A percentile compares a stretch with the other conserved stretches of the same genome.
Evolutionary conservation across 2,329 filamentous ascomycete species (phyloP).

Genomic region (Pyricularia sp.): DNA sequence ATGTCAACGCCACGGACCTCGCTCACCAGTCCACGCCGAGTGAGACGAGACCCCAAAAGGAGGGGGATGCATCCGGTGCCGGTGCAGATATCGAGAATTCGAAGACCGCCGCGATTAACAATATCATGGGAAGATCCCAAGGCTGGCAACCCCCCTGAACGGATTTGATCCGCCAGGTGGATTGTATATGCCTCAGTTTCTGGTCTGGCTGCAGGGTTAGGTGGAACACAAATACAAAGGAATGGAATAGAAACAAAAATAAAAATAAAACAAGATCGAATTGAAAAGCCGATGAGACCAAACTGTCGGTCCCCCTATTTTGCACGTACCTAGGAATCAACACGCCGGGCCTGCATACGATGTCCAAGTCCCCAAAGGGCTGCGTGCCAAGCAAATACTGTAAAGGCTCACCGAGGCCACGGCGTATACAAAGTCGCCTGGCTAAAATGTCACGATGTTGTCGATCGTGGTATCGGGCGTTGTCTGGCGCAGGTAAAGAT

Average conservation of each 20-base stretch:
- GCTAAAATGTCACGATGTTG: conserved; percentile 13
- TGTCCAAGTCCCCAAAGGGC: conserved; percentile 76
- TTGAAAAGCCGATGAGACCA: background rate
- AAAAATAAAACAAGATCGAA: background rate
- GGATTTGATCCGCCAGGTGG: conserved; percentile 40
- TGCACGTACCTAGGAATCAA: conserved; percentile 66
- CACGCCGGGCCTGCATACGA: conserved; percentile 67
- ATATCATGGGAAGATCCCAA: background rate
- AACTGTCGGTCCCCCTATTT: background rate
- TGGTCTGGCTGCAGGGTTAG: conserved; percentile 25
- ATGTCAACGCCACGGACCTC: conserved; percentile 64
- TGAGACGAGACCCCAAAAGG: conserved; percentile 52
- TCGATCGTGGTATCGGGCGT: background rate
- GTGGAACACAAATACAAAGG: background rate
- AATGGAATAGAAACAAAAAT: background rate
- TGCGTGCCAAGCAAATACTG: conserved; percentile 87
- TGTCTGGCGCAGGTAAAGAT: background rate
- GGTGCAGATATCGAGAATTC: conserved; percentile 77
- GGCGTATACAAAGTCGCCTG: conserved; percentile 33
- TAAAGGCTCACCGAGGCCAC: conserved; percentile 60
- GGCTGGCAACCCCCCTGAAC: conserved; percentile 8
- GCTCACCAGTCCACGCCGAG: conserved; percentile 24
- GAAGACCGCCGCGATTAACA: conserved; percentile 26
- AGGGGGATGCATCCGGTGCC: conserved; percentile 87
- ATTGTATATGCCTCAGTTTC: conserved; percentile 64